A percentile compares a stretch with the other conserved stretches of the same genome.
Evolutionary conservation across 2,329 filamentous ascomycete species (phyloP).

Genomic region (Dactylella cylindrospora): DNA sequence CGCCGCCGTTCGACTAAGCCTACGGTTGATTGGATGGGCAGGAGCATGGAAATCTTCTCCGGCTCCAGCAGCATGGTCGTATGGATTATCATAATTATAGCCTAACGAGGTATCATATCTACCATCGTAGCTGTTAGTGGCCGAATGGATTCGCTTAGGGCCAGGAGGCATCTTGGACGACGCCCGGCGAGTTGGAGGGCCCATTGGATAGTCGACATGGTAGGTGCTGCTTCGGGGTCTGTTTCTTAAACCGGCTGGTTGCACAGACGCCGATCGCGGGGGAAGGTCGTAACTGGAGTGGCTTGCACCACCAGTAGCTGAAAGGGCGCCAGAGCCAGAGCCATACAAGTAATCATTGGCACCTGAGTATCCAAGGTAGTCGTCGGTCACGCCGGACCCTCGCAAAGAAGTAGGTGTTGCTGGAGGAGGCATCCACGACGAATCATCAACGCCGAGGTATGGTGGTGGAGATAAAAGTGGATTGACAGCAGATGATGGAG

Average conservation of each 20-base stretch:
- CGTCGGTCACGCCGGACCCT: slow-evolving; percentile 15
- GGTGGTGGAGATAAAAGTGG: slow-evolving; percentile 32
- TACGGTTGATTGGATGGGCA: slow-evolving; percentile 45
- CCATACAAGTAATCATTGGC: slow-evolving; percentile 37
- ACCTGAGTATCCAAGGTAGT: slow-evolving; percentile 22
- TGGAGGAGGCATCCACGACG: slow-evolving; percentile 20
- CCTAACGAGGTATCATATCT: slow-evolving; percentile 41
- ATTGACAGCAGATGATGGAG: slow-evolving; percentile 28
- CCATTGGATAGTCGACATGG: slow-evolving; percentile 37
- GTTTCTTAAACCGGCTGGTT: slow-evolving; percentile 38
- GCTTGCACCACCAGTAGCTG: slow-evolving; percentile 17
- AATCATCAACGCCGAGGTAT: slow-evolving; percentile 37
- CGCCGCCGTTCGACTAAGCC: slow-evolving; percentile 43
- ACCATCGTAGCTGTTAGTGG: slow-evolving; percentile 28
- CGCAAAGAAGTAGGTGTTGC: slow-evolving; percentile 33
- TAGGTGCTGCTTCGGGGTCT: slow-evolving; percentile 42
- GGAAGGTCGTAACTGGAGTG: slow-evolving; percentile 36
- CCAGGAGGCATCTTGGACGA: slow-evolving; percentile 11
- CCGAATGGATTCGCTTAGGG: slow-evolving; percentile 36
- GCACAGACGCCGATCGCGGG: slow-evolving; percentile 37
- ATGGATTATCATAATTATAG: slow-evolving; percentile 44
- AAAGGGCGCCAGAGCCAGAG: slow-evolving; percentile 25
- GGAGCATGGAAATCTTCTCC: slow-evolving; percentile 41
- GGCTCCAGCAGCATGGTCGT: slow-evolving; percentile 39
- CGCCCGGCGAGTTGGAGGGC: slow-evolving; percentile 25